Percentiles rank a stretch among this genome's conserved stretches.
These are phyloP conservation scores for Melanomma pulvis-pyrius DNA, from an alignment of 495 filamentous ascomycete genomes.

Conservation along the genomic window DNA sequence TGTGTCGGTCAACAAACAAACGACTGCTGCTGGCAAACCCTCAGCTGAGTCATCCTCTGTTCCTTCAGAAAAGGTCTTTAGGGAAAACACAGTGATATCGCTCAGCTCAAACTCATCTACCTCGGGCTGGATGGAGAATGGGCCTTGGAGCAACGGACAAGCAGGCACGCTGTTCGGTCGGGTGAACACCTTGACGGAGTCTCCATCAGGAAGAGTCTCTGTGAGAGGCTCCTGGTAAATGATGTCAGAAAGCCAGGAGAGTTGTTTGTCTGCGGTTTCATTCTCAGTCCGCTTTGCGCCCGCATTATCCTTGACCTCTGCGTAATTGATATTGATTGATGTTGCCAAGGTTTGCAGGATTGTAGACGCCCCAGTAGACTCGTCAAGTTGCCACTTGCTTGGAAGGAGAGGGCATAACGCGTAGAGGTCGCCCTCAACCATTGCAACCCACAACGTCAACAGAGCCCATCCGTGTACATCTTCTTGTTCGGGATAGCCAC, in stretches of 20 bases:
- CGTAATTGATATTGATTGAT: constrained; percentile 67
- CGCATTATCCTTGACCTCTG: constrained; percentile 61
- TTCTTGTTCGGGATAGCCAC: constrained; percentile 58
- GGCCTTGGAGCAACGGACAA: constrained; percentile 81
- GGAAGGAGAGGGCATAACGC: constrained; percentile 87
- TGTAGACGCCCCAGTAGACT: constrained; percentile 67
- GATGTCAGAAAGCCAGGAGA: constrained; percentile 80
- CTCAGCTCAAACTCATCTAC: constrained; percentile 70
- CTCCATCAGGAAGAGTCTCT: constrained; percentile 46
- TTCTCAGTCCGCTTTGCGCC: constrained; percentile 58
- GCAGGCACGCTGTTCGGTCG: constrained; percentile 71
- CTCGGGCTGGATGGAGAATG: constrained; percentile 65
- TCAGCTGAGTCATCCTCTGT: constrained; percentile 59
- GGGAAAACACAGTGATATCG: constrained; percentile 61
- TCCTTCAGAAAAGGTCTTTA: constrained; percentile 53
- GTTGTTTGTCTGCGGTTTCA: constrained; percentile 68
- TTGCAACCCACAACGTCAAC: constrained; percentile 91
- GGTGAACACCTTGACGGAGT: constrained; percentile 61
- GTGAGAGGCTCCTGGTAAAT: constrained; percentile 72
- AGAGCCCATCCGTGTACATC: constrained; percentile 80
- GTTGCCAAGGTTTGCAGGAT: constrained; percentile 77
- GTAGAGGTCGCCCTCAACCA: constrained; percentile 85
- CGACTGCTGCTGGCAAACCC: constrained; percentile 54
- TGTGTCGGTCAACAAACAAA: constrained; percentile 74
- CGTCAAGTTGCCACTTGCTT: constrained; percentile 64